These are phyloP conservation scores for Penicillium brasilianum DNA, from an alignment of 2,329 filamentous ascomycete species.

Conservation along the genomic window DNA sequence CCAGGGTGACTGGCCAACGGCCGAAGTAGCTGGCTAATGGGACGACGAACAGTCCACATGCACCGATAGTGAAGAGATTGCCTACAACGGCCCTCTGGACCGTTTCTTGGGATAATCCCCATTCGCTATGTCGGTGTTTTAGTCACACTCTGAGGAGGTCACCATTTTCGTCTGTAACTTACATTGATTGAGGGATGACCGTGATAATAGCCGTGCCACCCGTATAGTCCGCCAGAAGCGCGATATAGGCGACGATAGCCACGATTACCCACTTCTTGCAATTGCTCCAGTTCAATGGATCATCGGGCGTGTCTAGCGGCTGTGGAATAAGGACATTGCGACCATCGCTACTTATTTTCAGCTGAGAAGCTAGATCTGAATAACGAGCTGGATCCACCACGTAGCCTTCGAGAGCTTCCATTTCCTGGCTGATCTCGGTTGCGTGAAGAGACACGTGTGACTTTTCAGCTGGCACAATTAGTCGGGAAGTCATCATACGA, in stretches of 20 bases:
- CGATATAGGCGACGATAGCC: constrained; percentile 44
- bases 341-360: constrained; percentile 42
- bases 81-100: constrained; percentile 33
- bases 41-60: constrained; percentile 49
- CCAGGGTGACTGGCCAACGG: constrained; percentile 51
- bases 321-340: constrained; percentile 46
- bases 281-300: constrained; percentile 46
- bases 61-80: constrained; percentile 53
- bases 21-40: constrained; percentile 51
- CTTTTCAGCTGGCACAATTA: neutral
- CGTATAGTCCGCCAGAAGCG: constrained; percentile 52
- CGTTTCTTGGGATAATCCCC: neutral
- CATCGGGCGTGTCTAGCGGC: constrained; percentile 45
- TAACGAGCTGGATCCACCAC: constrained; percentile 25
- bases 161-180: neutral
- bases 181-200: constrained; percentile 45
- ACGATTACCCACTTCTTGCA: constrained; percentile 44
- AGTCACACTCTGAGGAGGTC: neutral
- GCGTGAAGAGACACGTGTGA: neutral
- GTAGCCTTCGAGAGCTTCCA: constrained; percentile 27
- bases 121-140: neutral
- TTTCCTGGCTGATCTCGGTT: constrained; percentile 20
- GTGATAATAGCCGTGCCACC: constrained; percentile 49
- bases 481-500: neutral
- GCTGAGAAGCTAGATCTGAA: constrained; percentile 11